Evolutionary conservation across 768 basidiomycete species (phyloP), one percentile per base, ranked within the genome.

Genomic region (Suillus variegatus): DNA sequence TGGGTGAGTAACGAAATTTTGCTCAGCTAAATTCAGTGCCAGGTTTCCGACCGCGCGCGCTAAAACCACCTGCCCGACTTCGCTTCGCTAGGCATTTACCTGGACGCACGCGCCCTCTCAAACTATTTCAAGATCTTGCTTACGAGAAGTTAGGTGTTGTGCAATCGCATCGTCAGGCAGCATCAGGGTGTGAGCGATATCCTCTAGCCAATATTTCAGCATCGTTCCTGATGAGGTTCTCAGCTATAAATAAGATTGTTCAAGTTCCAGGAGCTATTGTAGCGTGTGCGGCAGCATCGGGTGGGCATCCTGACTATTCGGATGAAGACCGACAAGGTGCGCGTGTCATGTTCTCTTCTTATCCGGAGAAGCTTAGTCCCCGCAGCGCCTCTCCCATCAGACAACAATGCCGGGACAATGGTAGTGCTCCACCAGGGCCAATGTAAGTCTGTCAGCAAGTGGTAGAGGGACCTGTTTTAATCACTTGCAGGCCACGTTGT

Each of bases 221-320:
- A 38, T 36, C 12, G 14, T 20, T 20, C 36, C 60, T 28, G 58
- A 28, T 58, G 67, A 52, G 69, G 63, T 10, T 58, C 13, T 46
- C 51, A 86, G 88, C 81, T 40, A 80, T 89, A 64, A 85, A 82
- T 66, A 81, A 76, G 46, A 81, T 89, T 28, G 74, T 82, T 18
- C 88, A 90, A 65, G 73, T 70, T 10, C 73, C 77, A 10, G 76
- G 73, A 1, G 78, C 72, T 40, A 76, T 85, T 4, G 80, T 81
- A 20, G 78, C 85, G 40, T 79, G 81, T 28, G 83, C 85, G 61
- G 79, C 80, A 6, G 81, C 82, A 47, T 72, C 76, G 38, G 86
- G 81, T 18, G 88, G 88, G 2, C 44, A 76, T 28, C 67, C 78
- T 14, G 82, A 86, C 49, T 61, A 64, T 49, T 73, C 73, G 9